phyloP scores from a whole-genome alignment of 345 rosid species.

The thale cress (Arabidopsis thaliana) region TAIR10.1 NC_003075.7:13488501-13489000 shows the following conservation, averaged over 20 bases:
- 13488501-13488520: slow-evolving; percentile 49
- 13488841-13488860: background rate
- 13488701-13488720: slow-evolving; percentile 59
- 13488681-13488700: slow-evolving; percentile 67
- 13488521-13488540: slow-evolving; percentile 64
- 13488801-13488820: slow-evolving; percentile 55
- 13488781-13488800: slow-evolving; percentile 54
- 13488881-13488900: background rate
- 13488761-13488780: slow-evolving; percentile 53
- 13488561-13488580: slow-evolving; percentile 58
- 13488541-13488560: slow-evolving; percentile 60
- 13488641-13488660: slow-evolving; percentile 56
- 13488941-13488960: slow-evolving; percentile 54
- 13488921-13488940: background rate
- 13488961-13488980: slow-evolving; percentile 59
- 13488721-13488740: slow-evolving; percentile 47
- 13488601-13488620: slow-evolving; percentile 74
- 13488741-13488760: slow-evolving; percentile 56
- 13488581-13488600: slow-evolving; percentile 70
- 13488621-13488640: slow-evolving; percentile 89
- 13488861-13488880: background rate
- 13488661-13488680: slow-evolving; percentile 59
- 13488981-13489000: slow-evolving; percentile 70
- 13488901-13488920: background rate
- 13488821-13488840: slow-evolving; percentile 53